Evolutionary conservation across 2,329 filamentous ascomycete genomes (phyloP).

Genomic region (Fusarium ambrosium): DNA sequence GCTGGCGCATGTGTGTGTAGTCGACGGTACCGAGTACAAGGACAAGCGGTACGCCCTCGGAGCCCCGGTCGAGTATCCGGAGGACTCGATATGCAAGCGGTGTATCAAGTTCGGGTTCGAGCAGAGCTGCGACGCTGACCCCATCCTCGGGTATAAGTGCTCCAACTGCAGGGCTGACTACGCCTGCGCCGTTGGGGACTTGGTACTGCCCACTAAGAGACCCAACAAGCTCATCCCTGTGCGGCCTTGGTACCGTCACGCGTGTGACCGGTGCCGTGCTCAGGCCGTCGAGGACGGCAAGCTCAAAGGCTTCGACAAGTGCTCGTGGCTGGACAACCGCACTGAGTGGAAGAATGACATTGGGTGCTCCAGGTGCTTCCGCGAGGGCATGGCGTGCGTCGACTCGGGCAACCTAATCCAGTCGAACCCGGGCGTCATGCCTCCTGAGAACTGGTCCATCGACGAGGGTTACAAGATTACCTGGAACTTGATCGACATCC

Average conservation of each 20-base stretch:
- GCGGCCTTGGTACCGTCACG: slow-evolving; percentile 34
- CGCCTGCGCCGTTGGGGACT: neutral
- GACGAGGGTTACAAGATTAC: slow-evolving; percentile 11
- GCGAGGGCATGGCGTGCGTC: slow-evolving; percentile 17
- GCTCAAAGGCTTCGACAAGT: neutral
- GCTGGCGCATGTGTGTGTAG: slow-evolving; percentile 13
- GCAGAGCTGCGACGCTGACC: slow-evolving; percentile 34
- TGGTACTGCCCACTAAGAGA: neutral
- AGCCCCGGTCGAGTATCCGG: slow-evolving; percentile 17
- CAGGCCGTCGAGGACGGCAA: neutral
- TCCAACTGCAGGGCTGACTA: slow-evolving; percentile 15
- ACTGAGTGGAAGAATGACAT: slow-evolving; percentile 9
- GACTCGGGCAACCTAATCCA: slow-evolving; percentile 6
- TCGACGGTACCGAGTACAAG: slow-evolving; percentile 5
- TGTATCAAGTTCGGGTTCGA: neutral
- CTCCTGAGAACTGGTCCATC: slow-evolving; percentile 12
- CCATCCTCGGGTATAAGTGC: slow-evolving; percentile 28
- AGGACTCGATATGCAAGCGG: neutral
- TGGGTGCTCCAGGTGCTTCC: slow-evolving; percentile 18
- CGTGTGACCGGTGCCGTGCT: slow-evolving; percentile 32
- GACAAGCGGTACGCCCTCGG: slow-evolving; percentile 23
- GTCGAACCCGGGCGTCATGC: neutral
- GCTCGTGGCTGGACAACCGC: slow-evolving; percentile 34
- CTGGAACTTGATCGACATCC: slow-evolving; percentile 12
- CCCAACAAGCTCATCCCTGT: slow-evolving; percentile 14